Base-by-base conservation (phyloP, 179 eudicot genomes). In the Patellifolia procumbens region DNA sequence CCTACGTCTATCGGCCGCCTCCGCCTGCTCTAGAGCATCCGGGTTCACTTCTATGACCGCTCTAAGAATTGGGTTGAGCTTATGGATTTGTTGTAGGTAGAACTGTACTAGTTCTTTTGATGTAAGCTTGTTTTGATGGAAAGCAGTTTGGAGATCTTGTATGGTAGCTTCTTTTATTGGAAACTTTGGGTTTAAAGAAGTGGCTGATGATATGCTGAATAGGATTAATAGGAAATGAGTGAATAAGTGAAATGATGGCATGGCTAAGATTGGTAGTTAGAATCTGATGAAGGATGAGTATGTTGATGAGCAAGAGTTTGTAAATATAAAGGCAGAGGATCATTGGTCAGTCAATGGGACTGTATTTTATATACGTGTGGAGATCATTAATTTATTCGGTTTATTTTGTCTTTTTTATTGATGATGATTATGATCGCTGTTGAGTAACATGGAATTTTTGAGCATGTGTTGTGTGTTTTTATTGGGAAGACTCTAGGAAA, bases 21-120 rank as follows among this genome's bases (percentile, higher is more conserved):
- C 83, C 0, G 95, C 95, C 48, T 82, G 87, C 7, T 61, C 22
- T 28, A 81, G 31, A 0, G 89, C 92, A 7, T 87, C 88, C 8
- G 91, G 96, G 79, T 87, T 91, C 34, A 89, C 84, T 67, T 91
- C 91, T 3, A 89, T 81, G 12, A 87, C 92, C 0, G 86, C 80
- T 29, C 82, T 72, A 1, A 91, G 88, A 1, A 43, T 53, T 1
- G 88, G 90, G 78, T 89, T 89, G 55, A 87, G 91, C 52, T 70
- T 62, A 0, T 72, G 56, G 59, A 91, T 86, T 67, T 68, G 82
- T 12, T 62, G 43, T 20, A 91, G 65, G 85, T 89, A 91, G 74
- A 83, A 84, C 46, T 81, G 74, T 19, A 88, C 89, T 7, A 91
- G 85, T 37, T 88, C 78, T 31, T 66, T 79, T 15, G 88, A 84